phyloP scores from a whole-genome alignment of 352 stramenopile genomes.

The Thalassiosira allenii region DNA sequence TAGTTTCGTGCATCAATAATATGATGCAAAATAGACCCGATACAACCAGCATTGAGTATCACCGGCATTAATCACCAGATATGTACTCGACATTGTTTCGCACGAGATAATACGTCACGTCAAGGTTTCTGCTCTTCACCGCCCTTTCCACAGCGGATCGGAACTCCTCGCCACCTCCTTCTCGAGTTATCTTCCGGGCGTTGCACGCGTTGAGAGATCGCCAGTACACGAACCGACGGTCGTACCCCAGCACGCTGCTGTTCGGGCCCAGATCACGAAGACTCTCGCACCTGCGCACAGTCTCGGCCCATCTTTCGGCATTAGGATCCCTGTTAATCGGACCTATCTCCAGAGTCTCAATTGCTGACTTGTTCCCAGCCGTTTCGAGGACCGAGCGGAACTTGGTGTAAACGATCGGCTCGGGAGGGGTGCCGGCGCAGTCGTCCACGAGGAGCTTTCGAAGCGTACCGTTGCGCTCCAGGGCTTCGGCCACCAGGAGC shows the following conservation, averaged over 20 bases:
- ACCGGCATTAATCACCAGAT: too few species aligned
- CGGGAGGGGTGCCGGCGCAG: not conserved
- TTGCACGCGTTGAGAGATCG: slow-evolving; percentile 11
- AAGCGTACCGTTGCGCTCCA: slow-evolving; percentile 6
- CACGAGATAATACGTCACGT: slow-evolving; percentile 21
- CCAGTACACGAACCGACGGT: slow-evolving; percentile 8
- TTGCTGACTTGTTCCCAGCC: slow-evolving; percentile 4
- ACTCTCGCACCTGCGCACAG: slow-evolving; percentile 16
- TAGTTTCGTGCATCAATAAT: too few species aligned
- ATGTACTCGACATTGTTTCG: slow-evolving; percentile 7
- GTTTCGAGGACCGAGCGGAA: slow-evolving; percentile 9
- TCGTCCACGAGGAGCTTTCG: slow-evolving; percentile 5
- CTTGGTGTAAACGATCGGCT: slow-evolving; percentile 7
- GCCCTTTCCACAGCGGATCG: not conserved
- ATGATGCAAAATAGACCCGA: too few species aligned
- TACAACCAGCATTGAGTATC: too few species aligned
- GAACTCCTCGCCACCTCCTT: slow-evolving; percentile 7
- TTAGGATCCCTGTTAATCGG: slow-evolving; percentile 8
- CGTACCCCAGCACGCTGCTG: slow-evolving; percentile 2
- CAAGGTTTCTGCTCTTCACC: not conserved
- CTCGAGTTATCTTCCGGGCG: slow-evolving; percentile 12
- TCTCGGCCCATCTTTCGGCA: not conserved
- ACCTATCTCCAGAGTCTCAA: slow-evolving; percentile 2
- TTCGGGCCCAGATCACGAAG: slow-evolving; percentile 11
- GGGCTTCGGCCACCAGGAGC: not conserved